Evolutionary conservation across 306 rosid genomes (phyloP).

Genomic region (Pterocarpus santalinus): DNA sequence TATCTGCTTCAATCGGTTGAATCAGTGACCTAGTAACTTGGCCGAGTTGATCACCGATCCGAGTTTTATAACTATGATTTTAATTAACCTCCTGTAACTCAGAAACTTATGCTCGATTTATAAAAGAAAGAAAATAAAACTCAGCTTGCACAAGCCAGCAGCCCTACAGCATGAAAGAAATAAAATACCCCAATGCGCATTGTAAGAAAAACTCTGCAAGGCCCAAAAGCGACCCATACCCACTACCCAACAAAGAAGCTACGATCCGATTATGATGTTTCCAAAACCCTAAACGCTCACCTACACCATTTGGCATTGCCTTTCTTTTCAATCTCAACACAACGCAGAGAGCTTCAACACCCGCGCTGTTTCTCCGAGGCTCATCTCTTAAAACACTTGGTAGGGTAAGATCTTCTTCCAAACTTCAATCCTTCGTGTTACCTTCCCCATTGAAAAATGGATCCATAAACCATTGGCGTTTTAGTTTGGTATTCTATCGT

Average conservation of each 20-base stretch:
- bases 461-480: neutral
- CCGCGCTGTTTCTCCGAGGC: slow-evolving; percentile 28
- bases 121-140: too few species aligned
- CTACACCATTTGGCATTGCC: neutral
- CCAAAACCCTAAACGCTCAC: slow-evolving; percentile 5
- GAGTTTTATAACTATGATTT: too few species aligned
- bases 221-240: neutral
- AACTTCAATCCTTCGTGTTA: neutral
- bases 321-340: neutral
- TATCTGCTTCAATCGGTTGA: too few species aligned
- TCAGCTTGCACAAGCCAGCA: too few species aligned
- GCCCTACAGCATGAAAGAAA: too few species aligned
- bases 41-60: too few species aligned
- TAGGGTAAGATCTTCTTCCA: slow-evolving; percentile 37
- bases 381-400: neutral
- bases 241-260: neutral
- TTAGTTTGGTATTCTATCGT: neutral
- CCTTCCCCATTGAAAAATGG: neutral
- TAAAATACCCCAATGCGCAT: neutral
- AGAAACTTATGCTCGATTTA: too few species aligned
- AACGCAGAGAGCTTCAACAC: neutral
- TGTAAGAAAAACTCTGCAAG: neutral
- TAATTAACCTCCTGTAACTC: too few species aligned
- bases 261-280: neutral
- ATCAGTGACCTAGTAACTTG: too few species aligned